A percentile compares a stretch with the other conserved stretches of the same genome.
phyloP scores from a whole-genome alignment of 441 rosid species.

The Erodium moschatum region DNA sequence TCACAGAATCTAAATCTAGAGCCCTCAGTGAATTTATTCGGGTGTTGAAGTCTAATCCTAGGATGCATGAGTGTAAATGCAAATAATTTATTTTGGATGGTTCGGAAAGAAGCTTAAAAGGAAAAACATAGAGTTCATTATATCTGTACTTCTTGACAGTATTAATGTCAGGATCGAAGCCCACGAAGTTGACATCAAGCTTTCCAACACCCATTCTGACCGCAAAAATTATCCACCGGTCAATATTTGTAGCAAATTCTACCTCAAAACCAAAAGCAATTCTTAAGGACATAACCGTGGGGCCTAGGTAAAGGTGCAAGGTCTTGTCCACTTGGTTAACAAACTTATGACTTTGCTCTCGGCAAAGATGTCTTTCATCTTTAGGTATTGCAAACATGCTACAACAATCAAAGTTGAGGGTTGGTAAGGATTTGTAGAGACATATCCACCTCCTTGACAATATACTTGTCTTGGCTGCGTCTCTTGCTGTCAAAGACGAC shows the following conservation, averaged over 20 bases:
- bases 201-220: constrained; percentile 3
- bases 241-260: neutral
- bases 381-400: constrained; percentile 1
- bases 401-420: neutral
- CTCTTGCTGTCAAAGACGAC: neutral
- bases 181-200: constrained; percentile 1
- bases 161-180: neutral
- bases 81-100: neutral
- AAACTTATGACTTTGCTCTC: neutral
- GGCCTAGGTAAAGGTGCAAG: constrained; percentile 2
- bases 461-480: neutral
- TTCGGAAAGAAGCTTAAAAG: constrained; percentile 3
- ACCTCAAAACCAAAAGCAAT: neutral
- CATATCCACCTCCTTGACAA: constrained; percentile 2
- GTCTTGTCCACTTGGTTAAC: neutral
- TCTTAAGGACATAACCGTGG: neutral
- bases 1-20: constrained; percentile 1
- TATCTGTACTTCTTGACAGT: neutral
- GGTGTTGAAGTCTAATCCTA: neutral
- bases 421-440: constrained; percentile 1
- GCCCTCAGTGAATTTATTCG: neutral
- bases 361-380: neutral
- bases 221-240: neutral
- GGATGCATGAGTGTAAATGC: constrained; percentile 4
- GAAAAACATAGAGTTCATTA: neutral